These are phyloP conservation scores for Amauroascus verrucosus DNA, from an alignment of 2,329 filamentous ascomycete species.

Conservation along the genomic window DNA sequence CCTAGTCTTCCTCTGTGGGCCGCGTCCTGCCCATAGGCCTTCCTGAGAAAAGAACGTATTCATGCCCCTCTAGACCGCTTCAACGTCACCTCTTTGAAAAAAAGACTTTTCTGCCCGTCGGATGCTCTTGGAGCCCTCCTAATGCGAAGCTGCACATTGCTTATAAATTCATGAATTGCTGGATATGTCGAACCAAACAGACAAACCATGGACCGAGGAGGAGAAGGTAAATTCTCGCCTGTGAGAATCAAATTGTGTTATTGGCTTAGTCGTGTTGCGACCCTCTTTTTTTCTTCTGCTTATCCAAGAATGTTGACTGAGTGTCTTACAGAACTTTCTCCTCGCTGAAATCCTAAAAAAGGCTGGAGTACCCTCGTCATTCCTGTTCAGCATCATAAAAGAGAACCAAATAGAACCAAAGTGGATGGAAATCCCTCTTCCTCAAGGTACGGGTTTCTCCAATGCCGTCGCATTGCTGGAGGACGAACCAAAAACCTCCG, in stretches of 20 bases:
- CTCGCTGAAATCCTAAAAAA: constrained; percentile 37
- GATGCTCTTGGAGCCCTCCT: constrained; percentile 1
- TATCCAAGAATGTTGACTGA: constrained; percentile 4
- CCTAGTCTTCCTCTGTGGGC: background rate
- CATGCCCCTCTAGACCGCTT: background rate
- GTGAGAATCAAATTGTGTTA: background rate
- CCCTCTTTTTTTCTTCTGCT: background rate
- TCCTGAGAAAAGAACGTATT: background rate
- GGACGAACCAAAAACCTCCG: no score
- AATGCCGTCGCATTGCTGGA: no score
- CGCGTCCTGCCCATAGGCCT: background rate
- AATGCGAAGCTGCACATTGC: constrained; percentile 6
- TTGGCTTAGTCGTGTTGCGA: constrained; percentile 1
- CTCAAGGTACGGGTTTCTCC: constrained; percentile 28
- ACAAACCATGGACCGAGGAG: constrained; percentile 37
- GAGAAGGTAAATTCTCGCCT: constrained; percentile 31
- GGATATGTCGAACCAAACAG: constrained; percentile 37
- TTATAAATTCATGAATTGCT: constrained; percentile 15
- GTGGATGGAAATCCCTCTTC: constrained; percentile 35
- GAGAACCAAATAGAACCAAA: constrained; percentile 29
- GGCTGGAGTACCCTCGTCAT: constrained; percentile 26
- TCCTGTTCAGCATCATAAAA: constrained; percentile 31
- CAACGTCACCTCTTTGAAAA: background rate
- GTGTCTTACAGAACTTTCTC: constrained; percentile 27
- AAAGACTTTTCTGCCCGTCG: background rate